Evolutionary conservation across 805 yeast species (phyloP).

Genomic region (Hanseniaspora mollemarum): DNA sequence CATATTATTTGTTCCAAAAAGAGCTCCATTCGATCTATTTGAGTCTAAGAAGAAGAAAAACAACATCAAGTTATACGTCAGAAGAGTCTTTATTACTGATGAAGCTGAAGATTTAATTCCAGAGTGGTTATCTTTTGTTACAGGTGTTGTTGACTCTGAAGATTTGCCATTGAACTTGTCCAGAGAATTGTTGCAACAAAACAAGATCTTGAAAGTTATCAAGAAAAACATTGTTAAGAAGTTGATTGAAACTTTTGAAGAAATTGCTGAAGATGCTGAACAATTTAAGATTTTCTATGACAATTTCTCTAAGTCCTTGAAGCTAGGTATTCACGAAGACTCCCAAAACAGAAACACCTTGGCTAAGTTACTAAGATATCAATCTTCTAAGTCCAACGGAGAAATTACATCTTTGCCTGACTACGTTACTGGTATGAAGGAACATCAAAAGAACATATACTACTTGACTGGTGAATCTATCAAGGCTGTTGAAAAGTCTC

Average conservation of each 20-base stretch:
- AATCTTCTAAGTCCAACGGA: conserved; percentile 90
- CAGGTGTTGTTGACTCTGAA: conserved; percentile 99
- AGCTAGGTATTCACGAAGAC: conserved; percentile 98
- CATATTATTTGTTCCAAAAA: conserved; percentile 91
- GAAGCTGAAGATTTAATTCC: conserved; percentile 99
- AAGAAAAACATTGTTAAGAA: conserved; percentile 99
- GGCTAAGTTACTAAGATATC: conserved; percentile 91
- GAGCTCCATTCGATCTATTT: conserved; percentile 98
- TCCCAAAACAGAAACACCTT: conserved; percentile 91
- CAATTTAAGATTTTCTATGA: conserved; percentile 97
- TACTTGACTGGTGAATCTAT: conserved; percentile 97
- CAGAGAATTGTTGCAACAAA: conserved; percentile 99
- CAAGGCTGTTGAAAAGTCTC: conserved; percentile 97
- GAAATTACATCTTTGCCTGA: conserved; percentile 91
- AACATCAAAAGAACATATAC: conserved; percentile 98
- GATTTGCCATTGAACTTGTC: conserved; percentile 99
- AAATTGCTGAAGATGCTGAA: conserved; percentile 97
- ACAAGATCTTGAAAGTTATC: conserved; percentile 98
- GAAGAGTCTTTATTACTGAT: conserved; percentile 98
- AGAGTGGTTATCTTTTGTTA: conserved; percentile 94
- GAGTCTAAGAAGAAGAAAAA: conserved; percentile 98
- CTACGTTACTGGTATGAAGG: conserved; percentile 98
- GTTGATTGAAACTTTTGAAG: conserved; percentile 95
- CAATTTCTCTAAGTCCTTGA: conserved; percentile 95
- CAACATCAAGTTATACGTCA: conserved; percentile 96